A percentile compares a stretch with the other conserved stretches of the same genome.
Evolutionary conservation across 192 early-diverging fungal genomes (phyloP).

Genomic region (Linnemannia exigua): DNA sequence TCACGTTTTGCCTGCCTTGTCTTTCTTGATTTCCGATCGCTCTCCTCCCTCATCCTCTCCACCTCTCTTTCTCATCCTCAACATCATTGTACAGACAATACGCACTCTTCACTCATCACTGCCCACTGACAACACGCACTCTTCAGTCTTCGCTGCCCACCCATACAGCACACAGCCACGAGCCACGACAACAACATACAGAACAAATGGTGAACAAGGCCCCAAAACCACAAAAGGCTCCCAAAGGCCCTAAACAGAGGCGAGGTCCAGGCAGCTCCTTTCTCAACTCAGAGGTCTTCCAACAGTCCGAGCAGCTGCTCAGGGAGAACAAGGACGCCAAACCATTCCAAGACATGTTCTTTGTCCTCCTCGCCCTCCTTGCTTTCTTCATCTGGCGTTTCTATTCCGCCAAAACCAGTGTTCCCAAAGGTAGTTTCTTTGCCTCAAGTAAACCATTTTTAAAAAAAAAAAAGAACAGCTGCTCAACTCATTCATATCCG

Average conservation of each 20-base stretch:
- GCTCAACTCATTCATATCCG: background rate
- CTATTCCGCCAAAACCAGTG: constrained; percentile 18
- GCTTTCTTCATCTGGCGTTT: constrained; percentile 46
- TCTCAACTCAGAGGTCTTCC: constrained; percentile 27
- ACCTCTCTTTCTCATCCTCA: background rate
- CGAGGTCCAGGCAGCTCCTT: constrained; percentile 14
- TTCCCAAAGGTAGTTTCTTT: constrained; percentile 20
- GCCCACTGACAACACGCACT: too few species aligned
- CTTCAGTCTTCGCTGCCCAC: background rate
- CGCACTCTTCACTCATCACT: too few species aligned
- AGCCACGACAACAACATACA: background rate
- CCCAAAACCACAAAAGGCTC: constrained; percentile 39
- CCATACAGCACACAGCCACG: background rate
- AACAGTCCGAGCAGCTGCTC: constrained; percentile 26
- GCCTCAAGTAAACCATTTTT: too few species aligned
- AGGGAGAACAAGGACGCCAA: constrained; percentile 32
- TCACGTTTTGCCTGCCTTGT: background rate
- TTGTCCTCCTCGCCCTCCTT: constrained; percentile 21
- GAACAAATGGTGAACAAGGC: constrained; percentile 34
- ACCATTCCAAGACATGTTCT: constrained; percentile 45
- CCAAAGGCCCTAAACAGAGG: constrained; percentile 25
- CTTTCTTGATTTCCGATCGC: background rate
- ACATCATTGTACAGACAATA: too few species aligned
- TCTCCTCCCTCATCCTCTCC: background rate
- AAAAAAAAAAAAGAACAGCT: background rate